These are phyloP conservation scores for Nannochloropsis gaditana DNA, from an alignment of 108 stramenopile species.

Conservation along the genomic window DNA sequence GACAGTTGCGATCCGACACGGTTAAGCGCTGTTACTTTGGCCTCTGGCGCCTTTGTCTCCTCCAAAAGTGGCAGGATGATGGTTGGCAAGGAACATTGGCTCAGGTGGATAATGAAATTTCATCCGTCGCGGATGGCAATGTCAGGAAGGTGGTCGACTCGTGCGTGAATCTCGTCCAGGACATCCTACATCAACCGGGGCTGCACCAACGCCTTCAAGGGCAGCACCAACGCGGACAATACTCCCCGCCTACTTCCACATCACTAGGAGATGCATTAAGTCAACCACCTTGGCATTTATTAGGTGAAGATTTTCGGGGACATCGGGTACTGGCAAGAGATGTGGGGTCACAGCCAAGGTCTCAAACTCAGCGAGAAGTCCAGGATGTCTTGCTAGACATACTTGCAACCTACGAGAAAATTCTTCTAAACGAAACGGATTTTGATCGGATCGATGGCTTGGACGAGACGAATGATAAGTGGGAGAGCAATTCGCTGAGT, in stretches of 20 bases:
- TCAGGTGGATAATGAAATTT: no score
- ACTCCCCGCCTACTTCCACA: not conserved
- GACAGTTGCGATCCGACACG: no score
- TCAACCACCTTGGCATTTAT: no score
- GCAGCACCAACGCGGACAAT: not conserved
- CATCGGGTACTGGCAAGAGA: no score
- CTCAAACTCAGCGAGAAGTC: not conserved
- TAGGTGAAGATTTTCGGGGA: no score
- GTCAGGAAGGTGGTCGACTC: not conserved
- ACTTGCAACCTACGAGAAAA: not conserved
- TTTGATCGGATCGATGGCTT: not conserved
- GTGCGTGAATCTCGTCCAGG: not conserved
- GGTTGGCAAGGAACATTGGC: no score
- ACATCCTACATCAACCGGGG: conserved; percentile 19
- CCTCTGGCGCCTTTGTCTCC: no score
- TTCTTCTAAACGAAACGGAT: not conserved
- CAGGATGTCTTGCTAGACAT: conserved; percentile 4
- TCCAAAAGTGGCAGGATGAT: no score
- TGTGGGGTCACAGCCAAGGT: not conserved
- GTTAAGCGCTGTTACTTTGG: no score
- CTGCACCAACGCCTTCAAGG: not conserved
- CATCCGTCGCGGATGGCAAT: not conserved
- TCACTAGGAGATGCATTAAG: not conserved
- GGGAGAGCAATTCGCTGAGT: not conserved
- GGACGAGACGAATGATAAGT: not conserved